Evolutionary conservation across 2,329 filamentous ascomycete genomes (phyloP), one percentile per base, ranked within the genome.

Genomic region (Podosphaera fusca): DNA sequence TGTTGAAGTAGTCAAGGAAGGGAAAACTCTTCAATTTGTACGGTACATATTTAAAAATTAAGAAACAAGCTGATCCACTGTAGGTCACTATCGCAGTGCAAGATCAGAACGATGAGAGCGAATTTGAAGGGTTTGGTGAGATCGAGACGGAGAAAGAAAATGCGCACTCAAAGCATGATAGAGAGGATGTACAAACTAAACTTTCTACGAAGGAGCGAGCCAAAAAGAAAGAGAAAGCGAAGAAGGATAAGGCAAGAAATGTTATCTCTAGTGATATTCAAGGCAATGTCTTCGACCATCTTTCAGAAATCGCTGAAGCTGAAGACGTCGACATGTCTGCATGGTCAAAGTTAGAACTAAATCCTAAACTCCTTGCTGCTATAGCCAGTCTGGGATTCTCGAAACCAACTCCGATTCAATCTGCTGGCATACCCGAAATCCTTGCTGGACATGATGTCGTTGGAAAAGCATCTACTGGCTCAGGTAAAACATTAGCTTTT

Each of bases 401-500:
- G 3, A 81, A 79, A 58, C 92, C 92, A 0, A 95, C 89, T 0
- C 70, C 77, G 0, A 95, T 98, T 58, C 92, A 98, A 68, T 71
- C 75, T 29, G 75, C 80, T 38, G 75, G 86, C 0, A 94, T 98
- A 63, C 89, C 92, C 0, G 78, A 85, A 56, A 85, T 95, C 51
- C 68, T 90, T 29, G 78, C 80, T 4, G 90, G 90, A 0, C 85
- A 86, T 67, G 90, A 98, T 69, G 84, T 96, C 14, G 85, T 98
- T 61, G 92, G 92, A 47, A 98, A 98, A 71, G 92, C 92, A 1
- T 84, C 90, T 9, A 98, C 92, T 0, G 92, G 92, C 62, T 96
- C 92, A 12, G 92, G 92, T 63, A 98, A 98, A 71, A 98, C 92
- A 0, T 73, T 98, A 50, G 90, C 92, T 0, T 98, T 95, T 69